phyloP scores from a whole-genome alignment of 2,329 filamentous ascomycete species.

The Monilinia fructigena region DNA sequence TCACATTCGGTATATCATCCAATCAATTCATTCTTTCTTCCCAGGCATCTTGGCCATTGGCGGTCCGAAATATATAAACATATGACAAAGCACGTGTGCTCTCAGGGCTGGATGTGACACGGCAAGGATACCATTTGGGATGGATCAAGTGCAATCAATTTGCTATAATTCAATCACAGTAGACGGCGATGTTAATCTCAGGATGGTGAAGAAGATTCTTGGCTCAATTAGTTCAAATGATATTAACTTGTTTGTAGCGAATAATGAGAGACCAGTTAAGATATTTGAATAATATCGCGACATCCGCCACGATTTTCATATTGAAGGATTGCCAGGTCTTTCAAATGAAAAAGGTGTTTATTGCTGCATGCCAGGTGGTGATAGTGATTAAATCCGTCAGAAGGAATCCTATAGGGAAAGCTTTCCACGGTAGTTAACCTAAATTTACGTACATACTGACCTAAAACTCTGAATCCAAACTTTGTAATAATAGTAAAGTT shows the following conservation, averaged over 20 bases:
- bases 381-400: not conserved
- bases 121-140: slow-evolving; percentile 25
- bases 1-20: not conserved
- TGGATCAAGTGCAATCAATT: not conserved
- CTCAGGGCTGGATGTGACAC: slow-evolving; percentile 34
- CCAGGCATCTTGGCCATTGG: slow-evolving; percentile 15
- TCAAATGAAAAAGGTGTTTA: not conserved
- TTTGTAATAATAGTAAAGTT: not conserved
- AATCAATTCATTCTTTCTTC: slow-evolving; percentile 13
- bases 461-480: not conserved
- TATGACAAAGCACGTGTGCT: slow-evolving; percentile 37
- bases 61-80: slow-evolving; percentile 32
- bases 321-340: not conserved
- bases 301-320: slow-evolving; percentile 11
- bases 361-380: not conserved
- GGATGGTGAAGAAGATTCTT: slow-evolving; percentile 16
- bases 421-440: not conserved
- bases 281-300: slow-evolving; percentile 21
- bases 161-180: slow-evolving; percentile 4
- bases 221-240: not conserved
- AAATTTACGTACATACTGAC: slow-evolving; percentile 1
- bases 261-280: not conserved
- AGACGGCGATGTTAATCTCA: slow-evolving; percentile 21
- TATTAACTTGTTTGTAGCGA: not conserved
- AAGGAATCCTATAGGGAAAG: not conserved